Base-by-base conservation (phyloP, 345 rosid species). In the Eucalyptus microcorys region DNA sequence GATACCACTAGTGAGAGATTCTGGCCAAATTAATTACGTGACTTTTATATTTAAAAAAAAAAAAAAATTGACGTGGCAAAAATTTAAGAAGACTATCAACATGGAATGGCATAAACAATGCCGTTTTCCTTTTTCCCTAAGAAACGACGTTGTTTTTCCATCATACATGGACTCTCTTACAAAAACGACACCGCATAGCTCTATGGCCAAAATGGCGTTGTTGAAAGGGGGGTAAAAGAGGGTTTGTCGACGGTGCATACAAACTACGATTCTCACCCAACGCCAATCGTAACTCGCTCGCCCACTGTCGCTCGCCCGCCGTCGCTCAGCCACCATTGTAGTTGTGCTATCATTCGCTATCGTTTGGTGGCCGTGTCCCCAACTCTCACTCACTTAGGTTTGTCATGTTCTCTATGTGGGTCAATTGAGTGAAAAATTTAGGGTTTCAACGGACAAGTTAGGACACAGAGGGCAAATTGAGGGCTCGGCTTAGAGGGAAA, bases 321-420 rank as follows among this genome's bases (percentile, higher is more conserved):
- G 2, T 50, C 8, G 22, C 21, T 16, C 0, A 0, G 4, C 57
- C 24, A 19, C 4, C 0, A 0, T 52, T 0, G 57, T 52, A 52
- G 57, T 52, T 52, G 10, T 0, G 22, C 26, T 0, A 0, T 52
- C 57, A 52, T 52, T 52, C 0, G 10, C 0, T 7, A 0, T 19
- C 2, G 1, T 52, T 50, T 52, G 57, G 0, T 52, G 57, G 57
- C 10, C 0, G 5, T 52, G 26, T 52, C 26, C 26, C 57, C 4
- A 52, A 52, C 26, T 21, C 10, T 52, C 26, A 52, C 26, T 52
- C 10, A 52, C 57, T 19, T 52, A 52, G 55, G 17, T 49, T 49
- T 49, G 50, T 49, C 50, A 49, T 14, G 3, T 49, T 49, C 0
- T 49, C 7, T 14, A 49, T 2, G 7, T 5, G 17, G 17, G 50